Percentiles rank a stretch among this genome's conserved stretches.
Evolutionary conservation across 495 filamentous ascomycete species (phyloP).

Genomic region (Trichoderma gamsii): DNA sequence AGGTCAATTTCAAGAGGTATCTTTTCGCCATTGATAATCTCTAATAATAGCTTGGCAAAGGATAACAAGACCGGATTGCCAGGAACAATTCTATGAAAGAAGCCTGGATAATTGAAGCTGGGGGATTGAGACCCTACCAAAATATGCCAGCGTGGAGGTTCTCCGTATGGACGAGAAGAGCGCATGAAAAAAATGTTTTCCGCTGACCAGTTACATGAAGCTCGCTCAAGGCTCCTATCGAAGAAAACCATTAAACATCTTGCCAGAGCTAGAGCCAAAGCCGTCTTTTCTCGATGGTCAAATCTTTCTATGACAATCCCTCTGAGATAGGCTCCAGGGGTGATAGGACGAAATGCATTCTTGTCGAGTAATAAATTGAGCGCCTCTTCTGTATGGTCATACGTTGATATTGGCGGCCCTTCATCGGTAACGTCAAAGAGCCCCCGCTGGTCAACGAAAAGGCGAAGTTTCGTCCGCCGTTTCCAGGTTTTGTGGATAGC

Average conservation of each 20-base stretch:
- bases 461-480: not conserved
- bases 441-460: not conserved
- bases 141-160: not conserved
- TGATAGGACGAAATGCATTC: not conserved
- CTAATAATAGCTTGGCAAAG: not conserved
- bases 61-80: not conserved
- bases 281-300: not conserved
- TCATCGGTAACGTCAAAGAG: not conserved
- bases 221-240: not conserved
- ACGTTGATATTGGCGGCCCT: not conserved
- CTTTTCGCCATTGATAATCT: not conserved
- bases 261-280: not conserved
- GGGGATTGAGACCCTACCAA: not conserved
- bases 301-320: not conserved
- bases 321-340: not conserved
- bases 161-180: not conserved
- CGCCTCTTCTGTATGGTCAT: not conserved
- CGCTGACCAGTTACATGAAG: not conserved
- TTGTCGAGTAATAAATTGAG: not conserved
- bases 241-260: not conserved
- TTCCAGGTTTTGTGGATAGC: not conserved
- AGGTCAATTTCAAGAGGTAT: not conserved
- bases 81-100: not conserved
- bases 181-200: not conserved
- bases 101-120: not conserved